Evolutionary conservation across 441 rosid species (phyloP).

Genomic region (Metrosideros polymorpha): DNA sequence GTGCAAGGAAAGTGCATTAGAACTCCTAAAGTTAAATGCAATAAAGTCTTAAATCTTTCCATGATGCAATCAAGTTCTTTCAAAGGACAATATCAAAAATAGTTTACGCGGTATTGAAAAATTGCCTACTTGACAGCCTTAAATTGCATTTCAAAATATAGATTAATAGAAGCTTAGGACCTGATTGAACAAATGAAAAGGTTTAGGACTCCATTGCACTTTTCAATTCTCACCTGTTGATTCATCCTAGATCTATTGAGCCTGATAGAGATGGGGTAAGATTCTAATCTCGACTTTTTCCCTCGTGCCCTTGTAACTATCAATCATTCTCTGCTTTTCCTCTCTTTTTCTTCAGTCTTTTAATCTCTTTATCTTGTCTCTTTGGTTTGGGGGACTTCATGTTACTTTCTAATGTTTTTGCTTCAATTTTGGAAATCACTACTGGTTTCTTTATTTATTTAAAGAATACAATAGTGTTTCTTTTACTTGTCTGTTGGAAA

Average conservation of each 20-base stretch:
- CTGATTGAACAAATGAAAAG: background rate
- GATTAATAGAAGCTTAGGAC: background rate
- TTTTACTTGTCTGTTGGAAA: background rate
- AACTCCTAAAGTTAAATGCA: background rate
- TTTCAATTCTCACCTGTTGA: background rate
- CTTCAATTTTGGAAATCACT: background rate
- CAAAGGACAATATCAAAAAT: background rate
- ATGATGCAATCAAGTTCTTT: background rate
- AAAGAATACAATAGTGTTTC: background rate
- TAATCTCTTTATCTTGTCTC: background rate
- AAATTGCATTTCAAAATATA: background rate
- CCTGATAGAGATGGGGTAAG: background rate
- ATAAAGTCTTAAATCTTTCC: no score
- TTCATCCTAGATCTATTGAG: background rate
- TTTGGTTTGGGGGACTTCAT: background rate
- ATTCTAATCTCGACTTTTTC: background rate
- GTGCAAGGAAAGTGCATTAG: background rate
- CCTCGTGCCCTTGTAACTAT: background rate
- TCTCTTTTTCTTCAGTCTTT: background rate
- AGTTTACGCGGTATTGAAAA: background rate
- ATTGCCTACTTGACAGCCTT: background rate
- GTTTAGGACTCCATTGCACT: background rate
- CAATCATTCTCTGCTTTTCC: background rate
- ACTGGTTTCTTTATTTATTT: background rate
- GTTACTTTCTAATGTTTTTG: background rate